phyloP scores from a whole-genome alignment of 805 yeast genomes.

The Kodamaea kaohsiungensis region DNA sequence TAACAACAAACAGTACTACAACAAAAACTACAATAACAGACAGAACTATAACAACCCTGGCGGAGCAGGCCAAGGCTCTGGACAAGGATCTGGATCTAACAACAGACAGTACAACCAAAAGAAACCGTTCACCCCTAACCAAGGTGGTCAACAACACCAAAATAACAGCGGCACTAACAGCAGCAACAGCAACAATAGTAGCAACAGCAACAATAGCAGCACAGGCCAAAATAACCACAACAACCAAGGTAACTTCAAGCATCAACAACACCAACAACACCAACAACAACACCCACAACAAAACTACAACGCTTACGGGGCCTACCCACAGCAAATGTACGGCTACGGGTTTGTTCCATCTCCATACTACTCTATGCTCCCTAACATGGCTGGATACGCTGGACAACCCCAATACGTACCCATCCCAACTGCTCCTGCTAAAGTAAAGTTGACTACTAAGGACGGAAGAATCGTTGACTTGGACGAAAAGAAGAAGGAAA shows the following conservation, averaged over 20 bases:
- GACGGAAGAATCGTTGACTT: constrained; percentile 44
- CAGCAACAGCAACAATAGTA: not conserved
- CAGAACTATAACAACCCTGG: constrained; percentile 14
- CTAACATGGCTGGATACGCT: constrained; percentile 15
- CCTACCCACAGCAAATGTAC: constrained; percentile 27
- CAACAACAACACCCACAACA: constrained; percentile 11
- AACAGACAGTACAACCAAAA: constrained; percentile 8
- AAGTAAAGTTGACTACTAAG: constrained; percentile 42
- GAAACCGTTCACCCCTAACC: constrained; percentile 6
- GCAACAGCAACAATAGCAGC: not conserved
- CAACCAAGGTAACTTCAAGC: constrained; percentile 14
- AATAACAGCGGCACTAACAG: not conserved
- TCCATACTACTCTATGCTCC: constrained; percentile 25
- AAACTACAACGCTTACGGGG: constrained; percentile 20
- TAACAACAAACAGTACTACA: constrained; percentile 14
- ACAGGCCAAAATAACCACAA: constrained; percentile 9
- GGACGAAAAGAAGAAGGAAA: constrained; percentile 37
- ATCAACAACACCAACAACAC: constrained; percentile 7
- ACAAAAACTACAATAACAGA: constrained; percentile 18
- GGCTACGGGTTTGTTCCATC: constrained; percentile 28
- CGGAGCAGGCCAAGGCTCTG: constrained; percentile 7
- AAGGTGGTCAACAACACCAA: not conserved
- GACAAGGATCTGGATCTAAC: not conserved
- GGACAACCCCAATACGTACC: constrained; percentile 10
- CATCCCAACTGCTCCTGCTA: constrained; percentile 18